phyloP scores from a whole-genome alignment of 257 asterid species.

The Primulina eburnea region DNA sequence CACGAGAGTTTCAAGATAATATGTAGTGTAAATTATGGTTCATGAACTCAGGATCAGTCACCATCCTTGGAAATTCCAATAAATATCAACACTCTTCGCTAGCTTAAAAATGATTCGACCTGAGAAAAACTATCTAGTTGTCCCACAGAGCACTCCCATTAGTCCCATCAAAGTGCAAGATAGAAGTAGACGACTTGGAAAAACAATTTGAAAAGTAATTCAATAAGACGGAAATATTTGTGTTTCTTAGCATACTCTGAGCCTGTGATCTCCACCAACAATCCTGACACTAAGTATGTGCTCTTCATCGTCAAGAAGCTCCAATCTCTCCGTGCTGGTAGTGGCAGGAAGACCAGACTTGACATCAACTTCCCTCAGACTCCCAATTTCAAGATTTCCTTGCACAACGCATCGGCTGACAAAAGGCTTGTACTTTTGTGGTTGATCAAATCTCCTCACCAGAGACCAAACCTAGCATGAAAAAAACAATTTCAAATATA shows the following conservation, averaged over 20 bases:
- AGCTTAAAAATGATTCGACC: neutral
- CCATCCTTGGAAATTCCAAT: neutral
- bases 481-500: constrained; percentile 13
- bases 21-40: neutral
- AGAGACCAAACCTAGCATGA: constrained; percentile 72
- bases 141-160: neutral
- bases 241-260: constrained; percentile 41
- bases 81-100: neutral
- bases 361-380: constrained; percentile 78
- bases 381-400: constrained; percentile 70
- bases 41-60: neutral
- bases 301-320: constrained; percentile 76
- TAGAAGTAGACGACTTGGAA: constrained; percentile 3
- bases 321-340: constrained; percentile 82
- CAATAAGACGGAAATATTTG: neutral
- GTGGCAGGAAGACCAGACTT: constrained; percentile 88
- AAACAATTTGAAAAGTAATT: neutral
- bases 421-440: constrained; percentile 80
- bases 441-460: constrained; percentile 81
- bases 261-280: constrained; percentile 80
- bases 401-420: constrained; percentile 62
- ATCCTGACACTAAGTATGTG: constrained; percentile 68
- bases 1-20: neutral
- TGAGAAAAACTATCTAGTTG: neutral
- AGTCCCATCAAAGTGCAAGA: neutral